Evolutionary conservation across 768 basidiomycete species (phyloP), one percentile per base, ranked within the genome.

Genomic region (Leccinum fibrillosum): DNA sequence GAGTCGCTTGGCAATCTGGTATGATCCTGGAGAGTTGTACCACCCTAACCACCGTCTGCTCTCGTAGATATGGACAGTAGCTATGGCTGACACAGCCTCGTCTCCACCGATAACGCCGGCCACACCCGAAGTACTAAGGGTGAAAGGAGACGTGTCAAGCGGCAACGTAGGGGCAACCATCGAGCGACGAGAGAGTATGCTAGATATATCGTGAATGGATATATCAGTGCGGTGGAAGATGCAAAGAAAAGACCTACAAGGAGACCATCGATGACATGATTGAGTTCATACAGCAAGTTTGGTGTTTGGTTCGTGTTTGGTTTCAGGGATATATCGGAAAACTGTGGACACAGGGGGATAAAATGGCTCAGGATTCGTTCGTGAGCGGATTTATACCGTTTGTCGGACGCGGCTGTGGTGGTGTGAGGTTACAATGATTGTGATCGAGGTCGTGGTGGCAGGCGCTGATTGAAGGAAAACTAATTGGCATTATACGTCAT

Each of bases 21-120:
- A 75, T 11, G 75, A 73, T 13, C 75, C 75, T 3, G 75, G 75
- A 11, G 76, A 62, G 39, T 77, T 76, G 39, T 76, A 77, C 71
- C 74, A 77, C 5, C 75, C 75, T 13, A 77, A 39, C 71, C 67
- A 76, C 26, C 60, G 68, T 49, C 72, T 69, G 8, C 67, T 66
- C 53, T 67, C 63, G 54, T 68, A 73, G 17, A 77, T 57, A 50
- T 76, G 76, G 13, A 77, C 68, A 2, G 74, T 74, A 1, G 70
- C 68, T 71, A 77, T 76, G 21, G 76, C 72, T 1, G 76, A 68
- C 5, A 77, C 66, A 7, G 75, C 75, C 39, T 76, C 75, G 12
- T 75, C 74, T 10, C 75, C 75, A 30, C 75, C 75, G 32, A 76
- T 68, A 51, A 76, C 68, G 13, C 75, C 74, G 1, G 74, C 75